Evolutionary conservation across 805 yeast species (phyloP).

Genomic region (Pichia thaimueangensis): DNA sequence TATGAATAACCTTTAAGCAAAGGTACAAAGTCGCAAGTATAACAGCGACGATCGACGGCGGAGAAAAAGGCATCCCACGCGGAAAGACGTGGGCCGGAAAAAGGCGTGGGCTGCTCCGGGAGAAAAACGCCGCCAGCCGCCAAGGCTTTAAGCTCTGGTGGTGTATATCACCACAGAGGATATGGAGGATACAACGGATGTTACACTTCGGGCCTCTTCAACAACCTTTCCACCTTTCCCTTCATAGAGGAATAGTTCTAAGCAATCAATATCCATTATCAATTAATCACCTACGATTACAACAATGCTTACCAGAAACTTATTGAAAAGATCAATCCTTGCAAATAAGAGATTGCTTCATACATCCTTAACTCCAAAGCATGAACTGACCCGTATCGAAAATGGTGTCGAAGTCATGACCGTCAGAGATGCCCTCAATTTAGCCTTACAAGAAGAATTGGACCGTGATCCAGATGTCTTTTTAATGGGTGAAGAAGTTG

Average conservation of each 20-base stretch:
- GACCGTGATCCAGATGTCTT: slow-evolving; percentile 93
- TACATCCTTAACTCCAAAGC: slow-evolving; percentile 2
- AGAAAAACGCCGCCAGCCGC: too few species aligned
- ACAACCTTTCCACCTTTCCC: too few species aligned
- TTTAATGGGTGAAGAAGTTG: slow-evolving; percentile 98
- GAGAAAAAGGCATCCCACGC: slow-evolving; percentile 3
- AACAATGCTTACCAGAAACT: background rate
- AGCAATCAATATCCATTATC: too few species aligned
- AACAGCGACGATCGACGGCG: background rate
- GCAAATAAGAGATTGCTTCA: slow-evolving; percentile 6
- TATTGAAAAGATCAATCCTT: background rate
- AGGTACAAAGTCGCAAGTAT: too few species aligned
- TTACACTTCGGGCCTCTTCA: too few species aligned
- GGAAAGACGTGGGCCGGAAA: slow-evolving; percentile 1
- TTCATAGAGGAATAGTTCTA: too few species aligned
- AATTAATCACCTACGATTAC: background rate
- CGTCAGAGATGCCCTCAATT: slow-evolving; percentile 94
- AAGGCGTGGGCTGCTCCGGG: slow-evolving; percentile 1
- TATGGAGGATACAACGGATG: too few species aligned
- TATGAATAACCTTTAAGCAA: background rate
- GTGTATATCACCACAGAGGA: too few species aligned
- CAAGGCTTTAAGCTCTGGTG: too few species aligned
- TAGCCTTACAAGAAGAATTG: slow-evolving; percentile 94
- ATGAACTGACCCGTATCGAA: slow-evolving; percentile 13
- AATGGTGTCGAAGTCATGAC: slow-evolving; percentile 48